Evolutionary conservation across 1,284 basidiomycete species (phyloP), one percentile per base, ranked within the genome.

Genomic region (Golubevia sp.): DNA sequence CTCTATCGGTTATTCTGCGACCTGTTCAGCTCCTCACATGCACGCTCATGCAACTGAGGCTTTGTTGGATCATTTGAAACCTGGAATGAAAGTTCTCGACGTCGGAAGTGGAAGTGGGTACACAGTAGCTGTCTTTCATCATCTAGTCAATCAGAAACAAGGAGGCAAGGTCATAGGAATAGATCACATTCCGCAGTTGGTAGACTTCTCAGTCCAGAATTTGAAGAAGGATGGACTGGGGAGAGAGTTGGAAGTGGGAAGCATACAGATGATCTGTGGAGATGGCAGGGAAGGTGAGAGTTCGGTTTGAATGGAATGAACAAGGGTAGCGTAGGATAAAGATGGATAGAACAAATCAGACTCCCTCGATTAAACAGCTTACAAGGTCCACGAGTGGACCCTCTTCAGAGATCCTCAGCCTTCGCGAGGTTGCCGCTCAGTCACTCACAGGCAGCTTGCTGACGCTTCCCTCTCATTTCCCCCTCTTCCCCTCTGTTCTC

Each of bases 11-110:
- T 87, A 90, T 70, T 90, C 88, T 13, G 93, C 93, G 21, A 96
- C 93, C 0, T 94, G 95, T 67, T 91, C 90, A 55, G 94, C 93
- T 0, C 93, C 93, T 2, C 93, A 95, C 81, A 95, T 94, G 92
- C 93, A 96, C 70, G 93, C 92, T 0, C 89, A 93, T 70, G 92
- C 92, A 0, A 79, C 88, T 4, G 90, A 93, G 77, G 87, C 90
- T 61, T 88, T 95, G 20, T 86, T 91, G 0, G 88, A 90, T 0
- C 90, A 88, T 73, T 87, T 95, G 21, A 85, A 86, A 11, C 90
- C 91, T 0, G 91, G 91, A 0, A 85, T 89, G 1, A 88, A 86
- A 24, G 91, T 93, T 2, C 89, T 96, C 38, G 93, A 95, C 76
- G 88, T 94, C 5, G 79, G 79, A 8, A 61, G 56, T 18, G 79